phyloP scores from a whole-genome alignment of 108 stramenopile species.

The Skeletonema tropicum region DNA sequence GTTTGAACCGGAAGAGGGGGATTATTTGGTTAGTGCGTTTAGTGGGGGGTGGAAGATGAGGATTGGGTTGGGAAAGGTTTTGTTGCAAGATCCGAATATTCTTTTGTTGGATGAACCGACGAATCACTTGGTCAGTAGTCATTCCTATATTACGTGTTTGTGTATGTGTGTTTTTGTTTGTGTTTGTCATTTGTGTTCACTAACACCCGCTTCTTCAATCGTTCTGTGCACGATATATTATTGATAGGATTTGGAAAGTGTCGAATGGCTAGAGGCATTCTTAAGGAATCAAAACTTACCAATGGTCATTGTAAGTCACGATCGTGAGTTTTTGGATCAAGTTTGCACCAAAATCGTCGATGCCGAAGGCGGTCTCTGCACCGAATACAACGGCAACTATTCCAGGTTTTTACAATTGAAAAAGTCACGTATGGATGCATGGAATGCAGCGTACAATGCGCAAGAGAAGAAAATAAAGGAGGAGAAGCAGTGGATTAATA shows the following conservation, averaged over 20 bases:
- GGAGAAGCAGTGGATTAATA: conserved; percentile 92
- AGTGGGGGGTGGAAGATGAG: conserved; percentile 99
- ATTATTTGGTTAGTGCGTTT: conserved; percentile 88
- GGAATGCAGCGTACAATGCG: conserved; percentile 92
- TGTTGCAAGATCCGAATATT: conserved; percentile 93
- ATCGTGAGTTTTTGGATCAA: conserved; percentile 98
- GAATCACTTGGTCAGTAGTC: conserved; percentile 63
- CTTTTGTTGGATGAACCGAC: conserved; percentile 94
- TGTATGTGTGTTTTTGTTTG: neutral
- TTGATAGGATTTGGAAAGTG: conserved; percentile 71
- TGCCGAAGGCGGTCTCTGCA: conserved; percentile 91
- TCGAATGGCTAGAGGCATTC: conserved; percentile 97
- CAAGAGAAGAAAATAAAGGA: conserved; percentile 96
- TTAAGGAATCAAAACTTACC: conserved; percentile 92
- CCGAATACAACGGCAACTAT: conserved; percentile 94
- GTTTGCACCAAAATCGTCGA: conserved; percentile 97
- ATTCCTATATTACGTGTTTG: neutral
- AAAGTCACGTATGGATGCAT: conserved; percentile 90
- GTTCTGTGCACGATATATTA: too few relatives aligned
- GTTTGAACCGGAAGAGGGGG: conserved; percentile 86
- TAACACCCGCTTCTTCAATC: too few relatives aligned
- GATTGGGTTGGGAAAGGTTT: conserved; percentile 96
- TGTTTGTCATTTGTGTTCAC: too few relatives aligned
- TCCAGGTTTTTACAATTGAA: conserved; percentile 92
- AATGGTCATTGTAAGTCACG: conserved; percentile 98